Base-by-base conservation (phyloP, 163 green algal genomes). In the Coccomyxa subellipsoidea region DNA sequence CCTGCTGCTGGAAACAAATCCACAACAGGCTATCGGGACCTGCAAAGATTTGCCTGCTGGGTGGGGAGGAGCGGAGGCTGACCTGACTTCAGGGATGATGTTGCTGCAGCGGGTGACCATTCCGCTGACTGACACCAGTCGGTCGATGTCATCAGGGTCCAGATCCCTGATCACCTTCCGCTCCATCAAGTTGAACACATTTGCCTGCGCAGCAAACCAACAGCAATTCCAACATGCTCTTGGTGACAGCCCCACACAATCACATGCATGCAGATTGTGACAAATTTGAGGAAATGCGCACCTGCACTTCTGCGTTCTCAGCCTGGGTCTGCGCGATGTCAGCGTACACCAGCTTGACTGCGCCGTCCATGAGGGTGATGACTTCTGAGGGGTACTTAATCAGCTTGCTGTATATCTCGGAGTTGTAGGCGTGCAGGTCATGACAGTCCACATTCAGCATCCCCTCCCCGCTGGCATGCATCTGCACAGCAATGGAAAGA, bases 1-100 rank as follows among this genome's bases (percentile, higher is more conserved):
- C n/a, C n/a, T n/a, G n/a, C n/a, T n/a, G n/a, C n/a, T n/a, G n/a
- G n/a, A n/a, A n/a, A n/a, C n/a, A n/a, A n/a, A n/a, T n/a, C n/a
- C n/a, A n/a, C n/a, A n/a, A n/a, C n/a, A n/a, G n/a, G n/a, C n/a
- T n/a, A n/a, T n/a, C n/a, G n/a, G n/a, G n/a, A n/a, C n/a, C n/a
- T n/a, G n/a, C n/a, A n/a, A n/a, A n/a, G n/a, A n/a, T n/a, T n/a
- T n/a, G n/a, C n/a, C n/a, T n/a, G n/a, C n/a, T n/a, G n/a, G n/a
- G 76, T 38, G 76, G 32, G 32, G 70, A 40, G 27, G 32, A 18
- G 66, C 40, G 32, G 18, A 40, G 21, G 32, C 66, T 34, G 12
- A 93, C 90, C 89, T 93, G 59, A 99, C 87, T 82, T 99, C 96
- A 7, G 97, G 97, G 86, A 99, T 98, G 88, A 99, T 89, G 81